Percentiles rank a stretch among this genome's conserved stretches.
These are phyloP conservation scores for Saturnispora ahearnii DNA, from an alignment of 805 yeast genomes.

Conservation along the genomic window DNA sequence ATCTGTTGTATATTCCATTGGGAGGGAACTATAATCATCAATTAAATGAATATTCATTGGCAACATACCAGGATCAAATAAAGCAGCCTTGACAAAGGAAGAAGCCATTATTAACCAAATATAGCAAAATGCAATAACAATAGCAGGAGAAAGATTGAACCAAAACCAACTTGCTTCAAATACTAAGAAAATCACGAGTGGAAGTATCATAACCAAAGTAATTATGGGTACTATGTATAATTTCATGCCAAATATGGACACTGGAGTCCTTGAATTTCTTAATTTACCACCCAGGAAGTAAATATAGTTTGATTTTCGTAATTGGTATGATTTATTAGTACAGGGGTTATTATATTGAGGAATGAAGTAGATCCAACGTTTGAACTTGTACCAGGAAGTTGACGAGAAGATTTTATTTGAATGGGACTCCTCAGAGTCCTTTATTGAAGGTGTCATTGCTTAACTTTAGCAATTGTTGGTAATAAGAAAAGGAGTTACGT, in stretches of 20 bases:
- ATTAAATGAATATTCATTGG: conserved; percentile 61
- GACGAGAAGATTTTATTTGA: too few relatives aligned
- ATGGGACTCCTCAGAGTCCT: too few relatives aligned
- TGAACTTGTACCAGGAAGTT: background rate
- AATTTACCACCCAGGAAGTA: conserved; percentile 63
- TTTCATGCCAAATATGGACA: conserved; percentile 1
- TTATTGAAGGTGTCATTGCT: too few relatives aligned
- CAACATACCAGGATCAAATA: conserved; percentile 61
- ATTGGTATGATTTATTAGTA: conserved; percentile 15
- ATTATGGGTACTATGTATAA: conserved; percentile 12
- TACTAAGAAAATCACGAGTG: conserved; percentile 46
- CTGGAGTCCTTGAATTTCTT: conserved; percentile 29
- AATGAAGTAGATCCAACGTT: background rate
- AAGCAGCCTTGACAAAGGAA: conserved; percentile 45
- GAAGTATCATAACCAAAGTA: conserved; percentile 10
- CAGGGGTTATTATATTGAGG: conserved; percentile 37
- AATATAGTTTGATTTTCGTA: conserved; percentile 27
- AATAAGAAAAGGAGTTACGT: too few relatives aligned
- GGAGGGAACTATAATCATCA: conserved; percentile 31
- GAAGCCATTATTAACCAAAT: conserved; percentile 42
- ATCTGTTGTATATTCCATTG: conserved; percentile 48
- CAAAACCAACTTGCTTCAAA: conserved; percentile 48
- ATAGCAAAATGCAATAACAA: conserved; percentile 50
- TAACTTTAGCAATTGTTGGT: too few relatives aligned
- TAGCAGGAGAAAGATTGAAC: conserved; percentile 45